These are phyloP conservation scores for Colletotrichum siamense DNA, from an alignment of 2,329 filamentous ascomycete species.

Conservation along the genomic window DNA sequence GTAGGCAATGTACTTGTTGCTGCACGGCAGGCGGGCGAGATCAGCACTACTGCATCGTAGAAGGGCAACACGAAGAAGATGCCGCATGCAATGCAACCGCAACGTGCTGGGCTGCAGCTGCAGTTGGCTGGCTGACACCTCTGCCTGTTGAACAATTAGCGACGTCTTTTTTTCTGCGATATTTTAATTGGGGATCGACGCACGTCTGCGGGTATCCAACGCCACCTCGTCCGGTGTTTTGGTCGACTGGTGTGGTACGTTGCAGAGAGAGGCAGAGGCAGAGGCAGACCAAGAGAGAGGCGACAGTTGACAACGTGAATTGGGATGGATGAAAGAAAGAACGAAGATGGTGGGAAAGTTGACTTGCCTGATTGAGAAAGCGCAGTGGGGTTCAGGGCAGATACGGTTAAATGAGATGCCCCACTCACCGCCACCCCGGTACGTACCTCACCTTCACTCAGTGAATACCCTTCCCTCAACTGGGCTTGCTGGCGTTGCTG, in stretches of 20 bases:
- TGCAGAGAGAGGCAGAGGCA: neutral
- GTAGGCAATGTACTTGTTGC: neutral
- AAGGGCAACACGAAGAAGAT: neutral
- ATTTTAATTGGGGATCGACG: conserved; percentile 3
- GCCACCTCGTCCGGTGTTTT: conserved; percentile 5
- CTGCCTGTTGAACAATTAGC: neutral
- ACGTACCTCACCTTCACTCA: neutral
- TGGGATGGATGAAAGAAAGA: neutral
- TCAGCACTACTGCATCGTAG: neutral
- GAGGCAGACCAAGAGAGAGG: neutral
- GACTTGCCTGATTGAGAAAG: neutral
- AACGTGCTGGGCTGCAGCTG: conserved; percentile 4
- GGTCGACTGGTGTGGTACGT: neutral
- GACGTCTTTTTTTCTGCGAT: neutral
- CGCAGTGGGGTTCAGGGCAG: neutral
- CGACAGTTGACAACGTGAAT: neutral
- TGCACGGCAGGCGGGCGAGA: neutral
- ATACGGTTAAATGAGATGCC: conserved; percentile 22
- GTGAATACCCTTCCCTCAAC: neutral
- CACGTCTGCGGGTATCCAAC: neutral
- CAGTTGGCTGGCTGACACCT: neutral
- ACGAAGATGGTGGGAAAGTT: neutral
- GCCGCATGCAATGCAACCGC: conserved; percentile 9
- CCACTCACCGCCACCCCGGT: conserved; percentile 3
- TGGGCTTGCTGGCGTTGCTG: neutral